These are phyloP conservation scores for Cubamyces lactineus DNA, from an alignment of 768 basidiomycete genomes.

Conservation along the genomic window DNA sequence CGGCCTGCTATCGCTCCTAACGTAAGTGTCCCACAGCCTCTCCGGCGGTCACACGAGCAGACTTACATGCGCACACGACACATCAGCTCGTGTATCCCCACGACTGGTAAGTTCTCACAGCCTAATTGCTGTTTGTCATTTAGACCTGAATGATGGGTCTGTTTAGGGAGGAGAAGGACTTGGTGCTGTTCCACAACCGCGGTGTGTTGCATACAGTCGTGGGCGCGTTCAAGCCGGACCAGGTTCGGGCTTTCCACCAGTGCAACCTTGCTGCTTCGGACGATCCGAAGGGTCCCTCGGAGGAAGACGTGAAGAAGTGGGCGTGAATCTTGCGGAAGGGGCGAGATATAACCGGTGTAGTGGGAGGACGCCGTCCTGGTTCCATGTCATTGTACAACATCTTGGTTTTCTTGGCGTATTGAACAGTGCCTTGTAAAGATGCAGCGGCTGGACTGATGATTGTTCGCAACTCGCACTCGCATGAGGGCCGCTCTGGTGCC, in stretches of 20 bases:
- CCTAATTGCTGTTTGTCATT: not conserved
- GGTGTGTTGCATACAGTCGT: slow-evolving; percentile 82
- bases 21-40: slow-evolving; percentile 41
- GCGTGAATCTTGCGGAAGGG: slow-evolving; percentile 38
- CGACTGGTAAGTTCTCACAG: slow-evolving; percentile 60
- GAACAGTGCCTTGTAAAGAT: too few species aligned
- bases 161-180: slow-evolving; percentile 59
- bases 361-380: not conserved
- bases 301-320: slow-evolving; percentile 68
- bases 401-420: too few species aligned
- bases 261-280: slow-evolving; percentile 86
- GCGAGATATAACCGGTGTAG: not conserved
- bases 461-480: too few species aligned
- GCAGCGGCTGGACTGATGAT: too few species aligned
- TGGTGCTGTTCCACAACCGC: slow-evolving; percentile 87
- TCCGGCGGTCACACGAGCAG: slow-evolving; percentile 13
- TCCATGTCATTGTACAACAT: too few species aligned
- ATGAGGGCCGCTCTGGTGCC: too few species aligned
- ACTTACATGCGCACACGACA: not conserved
- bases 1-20: slow-evolving; percentile 84
- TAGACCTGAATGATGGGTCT: not conserved
- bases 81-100: slow-evolving; percentile 81
- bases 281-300: slow-evolving; percentile 66
- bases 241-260: slow-evolving; percentile 80
- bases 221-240: slow-evolving; percentile 67